Base-by-base conservation (phyloP, 1,139 yeast genomes). In the Candida glucosophila region DNA sequence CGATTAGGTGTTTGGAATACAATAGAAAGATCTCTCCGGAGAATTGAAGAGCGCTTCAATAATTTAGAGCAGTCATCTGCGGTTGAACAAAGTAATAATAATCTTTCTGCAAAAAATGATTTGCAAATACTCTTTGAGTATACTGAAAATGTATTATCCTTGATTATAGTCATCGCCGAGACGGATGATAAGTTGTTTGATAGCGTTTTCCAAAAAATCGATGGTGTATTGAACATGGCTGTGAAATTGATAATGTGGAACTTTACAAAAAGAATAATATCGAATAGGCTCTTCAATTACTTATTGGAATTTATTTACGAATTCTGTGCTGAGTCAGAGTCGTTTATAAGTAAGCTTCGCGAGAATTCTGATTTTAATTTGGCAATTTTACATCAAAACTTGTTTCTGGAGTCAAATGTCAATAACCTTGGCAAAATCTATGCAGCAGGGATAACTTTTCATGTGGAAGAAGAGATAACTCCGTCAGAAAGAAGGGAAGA, bases 1-100 rank as follows among this genome's bases (percentile, higher is more conserved):
- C 70, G 96, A 48, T 74, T 76, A 15, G 75, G 80, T 33, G 72
- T 90, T 25, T 76, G 94, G 78, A 59, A 68, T 0, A 53, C 70
- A 12, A 59, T 86, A 19, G 68, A 65, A 25, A 36, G 46, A 10
- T 69, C 76, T 2, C 51, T 79, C 23, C 45, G 46, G 1, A 76
- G 76, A 37, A 63, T 75, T 17, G 45, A 58, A 22, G 48, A 47
- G 1, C 70, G 82, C 0, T 58, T 76, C 28, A 49, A 57, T 17
- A 63, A 54, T 34, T 44, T 73, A 33, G 52, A 48, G 23, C 57
- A 49, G 11, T 40, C 44, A 4, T 22, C 32, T 10, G 17, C 29
- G 13, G 19, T 15, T 6, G 15, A 19, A 15, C 13, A 22, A 8
- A 25, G 20, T 12, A 15, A 13, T 8, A 27, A 20, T 12, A 36